Conservation (phyloP, 805 yeast species). For the Wickerhamia fluorescens region DNA sequence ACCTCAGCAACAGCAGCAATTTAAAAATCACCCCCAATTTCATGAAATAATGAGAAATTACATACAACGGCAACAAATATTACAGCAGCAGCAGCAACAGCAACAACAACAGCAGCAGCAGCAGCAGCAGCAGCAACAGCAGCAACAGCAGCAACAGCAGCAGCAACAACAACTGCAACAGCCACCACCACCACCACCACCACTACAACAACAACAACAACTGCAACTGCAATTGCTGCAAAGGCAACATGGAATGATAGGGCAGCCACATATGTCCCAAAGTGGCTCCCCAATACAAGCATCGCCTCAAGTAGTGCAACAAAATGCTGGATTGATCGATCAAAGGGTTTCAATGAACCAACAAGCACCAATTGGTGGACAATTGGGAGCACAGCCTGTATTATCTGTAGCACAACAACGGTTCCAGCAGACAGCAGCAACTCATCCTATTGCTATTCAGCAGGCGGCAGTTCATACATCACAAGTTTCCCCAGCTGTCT, state of each 20-base stretch:
- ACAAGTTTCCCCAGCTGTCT: no score
- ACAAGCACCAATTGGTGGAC: no score
- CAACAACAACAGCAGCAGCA: slow-evolving; percentile 4
- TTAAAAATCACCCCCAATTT: slow-evolving; percentile 36
- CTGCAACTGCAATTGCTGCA: slow-evolving; percentile 3
- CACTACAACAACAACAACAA: no score
- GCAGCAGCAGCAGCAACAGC: slow-evolving; percentile 6
- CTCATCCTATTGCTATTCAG: no score
- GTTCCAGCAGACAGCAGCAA: no score
- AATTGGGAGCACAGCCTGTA: no score
- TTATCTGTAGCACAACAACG: no score
- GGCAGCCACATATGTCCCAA: not conserved
- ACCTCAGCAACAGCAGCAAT: slow-evolving; percentile 37
- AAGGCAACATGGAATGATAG: no score
- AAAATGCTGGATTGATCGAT: no score
- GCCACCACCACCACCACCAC: slow-evolving; percentile 3
- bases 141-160: slow-evolving; percentile 10
- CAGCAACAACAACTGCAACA: slow-evolving; percentile 3
- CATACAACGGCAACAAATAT: slow-evolving; percentile 33
- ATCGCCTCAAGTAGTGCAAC: no score
- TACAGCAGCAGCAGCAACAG: slow-evolving; percentile 13
- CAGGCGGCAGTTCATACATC: no score
- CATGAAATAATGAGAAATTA: slow-evolving; percentile 34
- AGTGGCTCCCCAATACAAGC: not conserved
- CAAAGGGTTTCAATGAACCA: no score